phyloP scores from a whole-genome alignment of 345 rosid species.

The Cardamine occulta region DNA sequence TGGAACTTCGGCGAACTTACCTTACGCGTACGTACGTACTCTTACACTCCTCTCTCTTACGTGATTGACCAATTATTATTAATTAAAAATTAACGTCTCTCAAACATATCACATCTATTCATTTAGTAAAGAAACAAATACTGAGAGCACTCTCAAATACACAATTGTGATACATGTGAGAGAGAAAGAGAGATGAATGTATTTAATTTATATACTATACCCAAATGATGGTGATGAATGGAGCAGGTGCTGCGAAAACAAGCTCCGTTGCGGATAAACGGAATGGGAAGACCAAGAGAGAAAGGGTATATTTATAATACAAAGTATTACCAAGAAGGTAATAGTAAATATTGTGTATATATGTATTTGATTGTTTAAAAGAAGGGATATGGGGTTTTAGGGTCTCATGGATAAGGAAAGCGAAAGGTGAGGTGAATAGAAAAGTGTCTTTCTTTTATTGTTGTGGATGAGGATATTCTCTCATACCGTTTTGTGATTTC shows the following conservation, averaged over 20 bases:
- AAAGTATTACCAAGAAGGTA: neutral
- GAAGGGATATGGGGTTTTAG: conserved; percentile 5
- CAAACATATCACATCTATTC: neutral
- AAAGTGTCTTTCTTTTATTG: conserved; percentile 12
- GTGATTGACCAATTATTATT: conserved; percentile 6
- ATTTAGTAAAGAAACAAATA: neutral
- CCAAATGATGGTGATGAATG: conserved; percentile 49
- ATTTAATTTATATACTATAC: conserved; percentile 19
- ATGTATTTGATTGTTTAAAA: neutral
- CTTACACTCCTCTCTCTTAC: conserved; percentile 17
- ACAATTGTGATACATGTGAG: neutral
- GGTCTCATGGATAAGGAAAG: conserved; percentile 37
- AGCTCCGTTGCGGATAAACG: conserved; percentile 53
- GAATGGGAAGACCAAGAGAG: conserved; percentile 33
- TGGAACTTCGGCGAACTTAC: conserved; percentile 28
- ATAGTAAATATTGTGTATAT: neutral
- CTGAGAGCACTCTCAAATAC: neutral
- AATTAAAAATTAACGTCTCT: neutral
- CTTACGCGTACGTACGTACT: conserved; percentile 23
- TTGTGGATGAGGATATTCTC: conserved; percentile 19
- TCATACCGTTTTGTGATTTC: neutral
- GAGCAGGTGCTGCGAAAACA: conserved; percentile 59
- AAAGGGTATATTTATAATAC: conserved; percentile 25
- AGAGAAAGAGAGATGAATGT: neutral
- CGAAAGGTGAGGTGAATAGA: conserved; percentile 37